Conservation (phyloP, 1,284 basidiomycete genomes). For the Trichosporon asahii region DNA sequence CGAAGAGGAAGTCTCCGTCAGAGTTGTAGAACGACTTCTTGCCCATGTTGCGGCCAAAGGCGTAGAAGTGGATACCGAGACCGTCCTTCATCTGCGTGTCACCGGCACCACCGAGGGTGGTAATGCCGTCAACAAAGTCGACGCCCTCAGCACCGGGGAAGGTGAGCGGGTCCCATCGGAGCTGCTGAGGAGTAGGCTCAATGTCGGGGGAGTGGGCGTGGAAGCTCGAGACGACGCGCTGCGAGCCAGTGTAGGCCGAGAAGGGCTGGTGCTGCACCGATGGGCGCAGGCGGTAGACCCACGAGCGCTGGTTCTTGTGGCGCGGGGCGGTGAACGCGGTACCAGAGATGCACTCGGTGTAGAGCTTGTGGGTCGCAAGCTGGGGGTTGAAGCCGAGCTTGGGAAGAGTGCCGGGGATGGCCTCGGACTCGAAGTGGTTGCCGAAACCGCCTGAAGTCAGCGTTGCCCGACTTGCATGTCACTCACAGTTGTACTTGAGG, state of each 20-base stretch:
- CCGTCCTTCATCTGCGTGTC: slow-evolving; percentile 63
- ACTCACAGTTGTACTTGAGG: slow-evolving; percentile 8
- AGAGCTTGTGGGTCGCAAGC: slow-evolving; percentile 59
- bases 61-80: slow-evolving; percentile 63
- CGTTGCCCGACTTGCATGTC: background rate
- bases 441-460: slow-evolving; percentile 15
- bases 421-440: slow-evolving; percentile 20
- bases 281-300: slow-evolving; percentile 55
- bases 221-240: slow-evolving; percentile 15
- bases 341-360: slow-evolving; percentile 60
- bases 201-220: slow-evolving; percentile 12
- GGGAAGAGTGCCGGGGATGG: slow-evolving; percentile 49
- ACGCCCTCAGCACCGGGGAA: slow-evolving; percentile 51
- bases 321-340: slow-evolving; percentile 62
- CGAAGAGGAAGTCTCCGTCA: slow-evolving; percentile 66
- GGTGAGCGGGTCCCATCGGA: slow-evolving; percentile 62
- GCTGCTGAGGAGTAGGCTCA: slow-evolving; percentile 57
- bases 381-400: slow-evolving; percentile 62
- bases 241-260: slow-evolving; percentile 14
- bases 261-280: slow-evolving; percentile 59
- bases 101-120: slow-evolving; percentile 64
- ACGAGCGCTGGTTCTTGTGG: slow-evolving; percentile 55
- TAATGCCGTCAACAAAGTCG: slow-evolving; percentile 63
- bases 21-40: slow-evolving; percentile 64
- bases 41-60: slow-evolving; percentile 62